phyloP scores from a whole-genome alignment of 805 yeast genomes.

The Saccharomycopsis synnaedendra region DNA sequence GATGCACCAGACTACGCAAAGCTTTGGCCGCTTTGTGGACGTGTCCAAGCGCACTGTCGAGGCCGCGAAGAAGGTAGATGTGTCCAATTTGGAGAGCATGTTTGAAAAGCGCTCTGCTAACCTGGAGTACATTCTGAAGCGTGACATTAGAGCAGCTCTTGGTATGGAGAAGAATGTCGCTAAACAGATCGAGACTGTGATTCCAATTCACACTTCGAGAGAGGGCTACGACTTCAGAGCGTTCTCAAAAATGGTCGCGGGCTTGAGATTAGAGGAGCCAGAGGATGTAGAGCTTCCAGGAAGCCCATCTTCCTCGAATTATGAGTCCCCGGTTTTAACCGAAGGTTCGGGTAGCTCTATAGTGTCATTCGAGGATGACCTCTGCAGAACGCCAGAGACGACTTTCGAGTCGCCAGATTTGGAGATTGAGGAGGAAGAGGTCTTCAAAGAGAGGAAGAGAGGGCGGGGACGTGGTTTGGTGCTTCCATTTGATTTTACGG shows the following conservation, averaged over 20 bases:
- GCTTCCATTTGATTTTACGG: constrained; percentile 8
- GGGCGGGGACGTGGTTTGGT: no score
- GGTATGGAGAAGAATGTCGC: constrained; percentile 1
- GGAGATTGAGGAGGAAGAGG: no score
- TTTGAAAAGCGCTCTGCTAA: background rate
- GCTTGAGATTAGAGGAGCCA: background rate
- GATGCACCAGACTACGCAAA: background rate
- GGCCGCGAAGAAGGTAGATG: background rate
- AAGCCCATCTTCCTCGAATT: no score
- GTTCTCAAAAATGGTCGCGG: background rate
- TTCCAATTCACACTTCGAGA: constrained; percentile 10
- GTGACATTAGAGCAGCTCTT: constrained; percentile 8
- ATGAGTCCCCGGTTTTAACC: no score
- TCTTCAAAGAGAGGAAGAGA: no score
- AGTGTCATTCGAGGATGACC: no score
- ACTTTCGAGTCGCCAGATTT: no score
- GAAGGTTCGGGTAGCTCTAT: no score
- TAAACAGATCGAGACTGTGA: constrained; percentile 5
- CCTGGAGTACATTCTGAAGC: constrained; percentile 9
- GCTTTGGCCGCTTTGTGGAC: background rate
- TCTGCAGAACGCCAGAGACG: no score
- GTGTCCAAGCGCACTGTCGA: background rate
- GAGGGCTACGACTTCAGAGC: constrained; percentile 10
- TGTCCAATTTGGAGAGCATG: background rate
- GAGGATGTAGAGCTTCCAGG: background rate